Evolutionary conservation across 169 alveolate species (phyloP).

Genomic region (Plasmodium yoelii): DNA sequence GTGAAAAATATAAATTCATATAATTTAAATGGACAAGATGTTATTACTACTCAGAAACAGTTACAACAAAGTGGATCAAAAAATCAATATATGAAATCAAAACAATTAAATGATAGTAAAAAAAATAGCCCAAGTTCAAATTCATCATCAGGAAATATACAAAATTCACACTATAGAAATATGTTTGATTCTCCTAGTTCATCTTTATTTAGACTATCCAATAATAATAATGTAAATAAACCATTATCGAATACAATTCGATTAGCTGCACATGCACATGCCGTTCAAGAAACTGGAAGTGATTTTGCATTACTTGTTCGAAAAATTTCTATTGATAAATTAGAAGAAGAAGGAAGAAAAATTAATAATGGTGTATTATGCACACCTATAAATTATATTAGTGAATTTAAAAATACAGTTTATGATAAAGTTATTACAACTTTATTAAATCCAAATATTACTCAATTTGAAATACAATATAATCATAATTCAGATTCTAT

Average conservation of each 20-base stretch:
- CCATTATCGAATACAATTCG: slow-evolving; percentile 81
- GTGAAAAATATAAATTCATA: slow-evolving; percentile 20
- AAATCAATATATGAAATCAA: slow-evolving; percentile 18
- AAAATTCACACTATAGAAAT: slow-evolving; percentile 33
- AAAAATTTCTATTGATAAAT: slow-evolving; percentile 91
- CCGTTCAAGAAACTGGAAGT: slow-evolving; percentile 86
- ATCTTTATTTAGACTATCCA: slow-evolving; percentile 46
- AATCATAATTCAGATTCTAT: slow-evolving; percentile 78
- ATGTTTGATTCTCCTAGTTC: slow-evolving; percentile 42
- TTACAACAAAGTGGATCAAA: background rate
- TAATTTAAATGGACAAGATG: slow-evolving; percentile 46
- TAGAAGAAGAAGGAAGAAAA: slow-evolving; percentile 93
- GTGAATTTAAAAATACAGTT: slow-evolving; percentile 81
- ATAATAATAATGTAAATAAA: slow-evolving; percentile 14
- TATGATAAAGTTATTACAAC: slow-evolving; percentile 83
- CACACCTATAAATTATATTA: slow-evolving; percentile 78
- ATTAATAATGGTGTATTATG: slow-evolving; percentile 82
- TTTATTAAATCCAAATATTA: slow-evolving; percentile 81
- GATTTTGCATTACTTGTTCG: slow-evolving; percentile 89
- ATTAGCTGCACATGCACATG: slow-evolving; percentile 88
- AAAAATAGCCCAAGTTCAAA: slow-evolving; percentile 8
- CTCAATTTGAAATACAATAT: slow-evolving; percentile 77
- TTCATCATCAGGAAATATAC: background rate
- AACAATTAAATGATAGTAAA: slow-evolving; percentile 2
- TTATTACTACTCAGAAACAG: slow-evolving; percentile 30